A percentile compares a stretch with the other conserved stretches of the same genome.
phyloP scores from a whole-genome alignment of 108 stramenopile genomes.

The Fragilariopsis cylindrus region DNA sequence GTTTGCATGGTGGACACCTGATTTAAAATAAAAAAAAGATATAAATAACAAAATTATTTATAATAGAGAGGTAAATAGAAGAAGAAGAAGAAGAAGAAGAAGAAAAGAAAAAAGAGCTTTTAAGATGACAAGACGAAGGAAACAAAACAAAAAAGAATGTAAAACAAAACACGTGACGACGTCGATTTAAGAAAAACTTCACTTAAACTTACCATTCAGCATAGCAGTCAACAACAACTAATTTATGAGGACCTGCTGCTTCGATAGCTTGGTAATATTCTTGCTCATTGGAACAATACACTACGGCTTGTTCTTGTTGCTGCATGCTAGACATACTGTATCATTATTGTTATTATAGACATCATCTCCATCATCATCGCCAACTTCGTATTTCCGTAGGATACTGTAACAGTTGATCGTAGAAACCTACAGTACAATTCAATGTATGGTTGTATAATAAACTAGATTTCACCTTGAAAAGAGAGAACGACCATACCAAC shows the following conservation, averaged over 20 bases:
- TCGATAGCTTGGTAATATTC: constrained; percentile 32
- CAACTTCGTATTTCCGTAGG: no score
- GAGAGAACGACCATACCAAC: constrained; percentile 66
- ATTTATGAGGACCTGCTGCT: constrained; percentile 16
- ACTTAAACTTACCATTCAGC: constrained; percentile 49
- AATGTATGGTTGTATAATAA: no score
- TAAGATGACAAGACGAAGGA: not conserved
- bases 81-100: not conserved
- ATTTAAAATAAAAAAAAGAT: constrained; percentile 1
- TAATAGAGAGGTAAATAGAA: not conserved
- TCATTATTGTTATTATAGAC: constrained; percentile 3
- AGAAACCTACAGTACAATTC: no score
- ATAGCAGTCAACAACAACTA: constrained; percentile 48
- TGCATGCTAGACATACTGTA: not conserved
- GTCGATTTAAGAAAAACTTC: not conserved
- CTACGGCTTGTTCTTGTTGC: constrained; percentile 18
- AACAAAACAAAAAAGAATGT: not conserved
- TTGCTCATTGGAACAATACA: constrained; percentile 29
- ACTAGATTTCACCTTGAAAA: no score
- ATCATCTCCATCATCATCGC: no score
- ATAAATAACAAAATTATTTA: not conserved
- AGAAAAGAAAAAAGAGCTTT: not conserved
- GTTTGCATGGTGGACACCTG: constrained; percentile 43
- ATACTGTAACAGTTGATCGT: no score
- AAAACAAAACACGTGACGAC: not conserved